Base-by-base conservation (phyloP, 805 yeast species). In the Spathaspora hagerdaliae region DNA sequence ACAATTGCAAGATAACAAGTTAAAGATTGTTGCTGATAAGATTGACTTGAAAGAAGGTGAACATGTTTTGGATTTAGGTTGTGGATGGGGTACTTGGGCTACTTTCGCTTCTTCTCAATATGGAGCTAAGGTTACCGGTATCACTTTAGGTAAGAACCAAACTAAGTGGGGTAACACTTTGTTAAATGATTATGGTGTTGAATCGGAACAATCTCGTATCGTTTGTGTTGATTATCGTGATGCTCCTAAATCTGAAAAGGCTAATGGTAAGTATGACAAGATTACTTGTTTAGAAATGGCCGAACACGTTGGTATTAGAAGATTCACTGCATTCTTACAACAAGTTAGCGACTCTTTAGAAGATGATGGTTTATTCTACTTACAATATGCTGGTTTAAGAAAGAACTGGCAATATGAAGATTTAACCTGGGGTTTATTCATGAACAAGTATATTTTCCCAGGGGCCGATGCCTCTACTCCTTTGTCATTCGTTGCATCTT, bases 401-500 rank as follows among this genome's bases (percentile, higher is more conserved):
- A 90, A 89, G 73, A 74, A 78, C 48, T 89, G 96, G 97, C 96
- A 89, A 73, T 89, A 87, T 69, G 96, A 89, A 73, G 97, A 89
- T 67, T 77, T 89, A 60, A 75, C 82, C 67, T 89, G 96, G 97
- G 97, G 97, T 58, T 75, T 90, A 64, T 89, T 89, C 70, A 90
- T 89, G 96, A 89, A 90, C 81, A 89, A 87, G 75, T 89, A 87
- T 70, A 85, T 89, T 63, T 89, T 89, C 88, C 96, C 97, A 38
- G 97, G 97, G 69, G 96, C 96, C 43, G 97, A 89, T 71, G 96
- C 96, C 40, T 87, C 96, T 6, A 90, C 97, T 46, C 97, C 97
- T 34, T 78, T 90, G 56, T 88, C 88, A 49, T 90, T 87, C 60
- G 92, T 88, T 52, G 74, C 83, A 49, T 78, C 85, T 51, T 73